phyloP scores from a whole-genome alignment of 2,329 filamentous ascomycete species.

The Xylariaceae sp. region DNA sequence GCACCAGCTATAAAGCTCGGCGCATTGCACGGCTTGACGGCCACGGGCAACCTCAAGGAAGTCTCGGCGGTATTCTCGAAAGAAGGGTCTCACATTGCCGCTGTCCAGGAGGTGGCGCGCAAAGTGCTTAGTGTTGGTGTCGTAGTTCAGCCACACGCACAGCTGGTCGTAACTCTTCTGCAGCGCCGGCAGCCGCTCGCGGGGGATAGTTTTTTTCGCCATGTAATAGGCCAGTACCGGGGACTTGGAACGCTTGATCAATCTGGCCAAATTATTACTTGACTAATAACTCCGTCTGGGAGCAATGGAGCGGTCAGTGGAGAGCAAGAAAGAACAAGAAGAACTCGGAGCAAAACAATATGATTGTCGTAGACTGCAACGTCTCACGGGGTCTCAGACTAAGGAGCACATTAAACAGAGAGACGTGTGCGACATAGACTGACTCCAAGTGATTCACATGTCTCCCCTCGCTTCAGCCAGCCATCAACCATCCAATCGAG shows the following conservation, averaged over 20 bases:
- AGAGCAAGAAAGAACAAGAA: too few species aligned
- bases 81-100: conserved; percentile 38
- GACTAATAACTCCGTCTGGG: too few species aligned
- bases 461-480: not conserved
- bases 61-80: conserved; percentile 38
- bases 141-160: conserved; percentile 36
- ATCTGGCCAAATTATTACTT: too few species aligned
- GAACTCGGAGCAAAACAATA: too few species aligned
- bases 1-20: conserved; percentile 31
- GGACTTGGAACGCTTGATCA: not conserved
- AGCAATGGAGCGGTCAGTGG: too few species aligned
- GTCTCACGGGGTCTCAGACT: not conserved
- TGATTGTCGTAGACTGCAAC: too few species aligned
- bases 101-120: conserved; percentile 33
- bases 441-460: not conserved
- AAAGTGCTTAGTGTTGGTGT: conserved; percentile 28
- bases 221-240: conserved; percentile 3
- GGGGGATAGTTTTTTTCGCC: conserved; percentile 28
- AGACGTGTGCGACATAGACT: too few species aligned
- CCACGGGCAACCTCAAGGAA: conserved; percentile 35
- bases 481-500: not conserved
- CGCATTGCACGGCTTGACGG: conserved; percentile 31
- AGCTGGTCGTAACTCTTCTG: conserved; percentile 34
- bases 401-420: not conserved
- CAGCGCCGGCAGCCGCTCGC: conserved; percentile 28